phyloP scores from a whole-genome alignment of 2,329 filamentous ascomycete genomes.

The Graphilbum ipis-grandicollis region DNA sequence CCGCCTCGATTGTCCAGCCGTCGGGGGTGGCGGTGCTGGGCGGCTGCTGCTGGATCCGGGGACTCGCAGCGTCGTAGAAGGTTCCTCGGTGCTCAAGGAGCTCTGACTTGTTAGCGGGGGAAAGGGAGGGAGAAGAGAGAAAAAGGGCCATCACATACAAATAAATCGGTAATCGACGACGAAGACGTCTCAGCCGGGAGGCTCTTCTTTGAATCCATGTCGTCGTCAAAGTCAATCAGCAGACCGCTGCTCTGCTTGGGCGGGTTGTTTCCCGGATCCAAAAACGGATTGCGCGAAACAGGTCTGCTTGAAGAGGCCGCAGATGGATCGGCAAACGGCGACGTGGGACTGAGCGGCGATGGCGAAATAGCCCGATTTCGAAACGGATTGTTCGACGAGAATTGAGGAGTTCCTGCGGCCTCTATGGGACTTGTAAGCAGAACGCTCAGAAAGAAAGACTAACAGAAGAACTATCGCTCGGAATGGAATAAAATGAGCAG shows the following conservation, averaged over 20 bases:
- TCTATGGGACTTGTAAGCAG: not conserved
- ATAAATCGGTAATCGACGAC: slow-evolving; percentile 51
- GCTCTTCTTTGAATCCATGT: slow-evolving; percentile 31
- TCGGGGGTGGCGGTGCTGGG: not conserved
- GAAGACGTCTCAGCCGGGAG: slow-evolving; percentile 34
- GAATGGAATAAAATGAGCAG: too few relatives aligned
- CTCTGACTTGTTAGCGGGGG: slow-evolving; percentile 29
- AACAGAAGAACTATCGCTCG: too few relatives aligned
- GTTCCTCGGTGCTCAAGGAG: slow-evolving; percentile 50
- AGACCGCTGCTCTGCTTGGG: slow-evolving; percentile 11
- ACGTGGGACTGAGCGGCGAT: slow-evolving; percentile 24
- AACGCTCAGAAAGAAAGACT: not conserved
- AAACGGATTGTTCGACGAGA: slow-evolving; percentile 70
- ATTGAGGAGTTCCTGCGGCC: slow-evolving; percentile 35
- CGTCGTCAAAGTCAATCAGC: slow-evolving; percentile 25
- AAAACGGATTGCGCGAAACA: slow-evolving; percentile 58
- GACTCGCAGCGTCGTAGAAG: slow-evolving; percentile 12
- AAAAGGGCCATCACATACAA: slow-evolving; percentile 58
- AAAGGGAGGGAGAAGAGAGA: not conserved
- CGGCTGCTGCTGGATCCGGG: not conserved
- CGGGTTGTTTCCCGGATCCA: slow-evolving; percentile 32
- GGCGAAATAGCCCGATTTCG: slow-evolving; percentile 56
- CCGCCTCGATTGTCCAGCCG: slow-evolving; percentile 8
- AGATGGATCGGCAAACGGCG: slow-evolving; percentile 40
- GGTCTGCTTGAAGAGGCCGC: slow-evolving; percentile 25